Evolutionary conservation across 768 basidiomycete species (phyloP).

Genomic region (Tulasnella sp.): DNA sequence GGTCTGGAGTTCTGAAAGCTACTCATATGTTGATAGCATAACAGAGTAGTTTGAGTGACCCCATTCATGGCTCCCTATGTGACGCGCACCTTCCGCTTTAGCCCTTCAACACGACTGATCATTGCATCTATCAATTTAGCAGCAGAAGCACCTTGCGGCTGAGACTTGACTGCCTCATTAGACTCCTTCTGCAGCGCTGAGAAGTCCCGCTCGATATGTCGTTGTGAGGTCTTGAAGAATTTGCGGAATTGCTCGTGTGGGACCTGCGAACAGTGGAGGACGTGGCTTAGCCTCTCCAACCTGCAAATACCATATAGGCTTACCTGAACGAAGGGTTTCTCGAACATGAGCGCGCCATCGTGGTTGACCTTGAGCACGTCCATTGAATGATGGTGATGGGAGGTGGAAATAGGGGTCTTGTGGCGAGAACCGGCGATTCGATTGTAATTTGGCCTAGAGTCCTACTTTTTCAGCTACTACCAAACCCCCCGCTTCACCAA

Average conservation of each 20-base stretch:
- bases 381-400: neutral
- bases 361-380: conserved; percentile 42
- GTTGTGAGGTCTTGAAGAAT: conserved; percentile 73
- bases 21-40: conserved; percentile 15
- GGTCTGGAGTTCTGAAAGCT: conserved; percentile 43
- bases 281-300: neutral
- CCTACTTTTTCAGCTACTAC: neutral
- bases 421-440: neutral
- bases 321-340: conserved; percentile 73
- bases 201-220: conserved; percentile 70
- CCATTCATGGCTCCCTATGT: too few species aligned
- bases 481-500: neutral
- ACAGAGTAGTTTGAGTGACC: conserved; percentile 1
- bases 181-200: conserved; percentile 44
- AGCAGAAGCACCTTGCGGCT: conserved; percentile 39
- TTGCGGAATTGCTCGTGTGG: conserved; percentile 85
- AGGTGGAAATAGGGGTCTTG: neutral
- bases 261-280: conserved; percentile 40
- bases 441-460: neutral
- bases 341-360: conserved; percentile 69
- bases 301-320: conserved; percentile 19
- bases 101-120: conserved; percentile 60
- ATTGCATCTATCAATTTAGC: conserved; percentile 57
- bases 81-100: conserved; percentile 77
- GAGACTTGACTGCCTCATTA: conserved; percentile 45